Conservation (phyloP, 441 rosid genomes). For the Syzygium syzygioides region DNA sequence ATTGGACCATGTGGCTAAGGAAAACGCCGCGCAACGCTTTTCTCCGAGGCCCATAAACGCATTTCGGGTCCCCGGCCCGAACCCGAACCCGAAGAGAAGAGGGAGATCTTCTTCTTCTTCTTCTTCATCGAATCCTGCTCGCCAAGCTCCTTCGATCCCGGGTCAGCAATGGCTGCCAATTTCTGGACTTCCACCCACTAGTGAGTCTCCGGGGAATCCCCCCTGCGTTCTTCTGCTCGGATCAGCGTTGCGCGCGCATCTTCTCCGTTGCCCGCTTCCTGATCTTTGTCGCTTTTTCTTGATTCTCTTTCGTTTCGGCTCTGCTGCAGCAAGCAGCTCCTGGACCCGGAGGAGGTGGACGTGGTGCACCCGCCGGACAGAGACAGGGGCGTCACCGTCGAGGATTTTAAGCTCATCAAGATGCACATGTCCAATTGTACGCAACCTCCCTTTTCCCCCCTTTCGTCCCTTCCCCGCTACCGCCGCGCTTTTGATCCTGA, state of each 20-base stretch:
- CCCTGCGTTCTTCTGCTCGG: no score
- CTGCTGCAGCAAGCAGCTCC: slow-evolving; percentile 53
- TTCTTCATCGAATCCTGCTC: background rate
- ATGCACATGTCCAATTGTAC: slow-evolving; percentile 73
- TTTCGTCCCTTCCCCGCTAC: background rate
- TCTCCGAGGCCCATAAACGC: background rate
- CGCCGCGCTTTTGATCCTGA: background rate
- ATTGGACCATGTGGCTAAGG: background rate
- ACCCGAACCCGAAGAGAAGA: background rate
- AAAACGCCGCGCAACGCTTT: background rate
- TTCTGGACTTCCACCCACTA: slow-evolving; percentile 84
- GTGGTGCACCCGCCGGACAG: slow-evolving; percentile 56
- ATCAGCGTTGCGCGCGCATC: background rate
- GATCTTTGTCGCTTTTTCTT: background rate
- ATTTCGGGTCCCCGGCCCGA: background rate
- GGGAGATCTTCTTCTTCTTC: background rate
- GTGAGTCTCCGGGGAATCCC: slow-evolving; percentile 19
- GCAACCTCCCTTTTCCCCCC: background rate
- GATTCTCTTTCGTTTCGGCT: background rate
- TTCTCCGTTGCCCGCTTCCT: background rate
- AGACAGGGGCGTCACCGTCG: slow-evolving; percentile 67
- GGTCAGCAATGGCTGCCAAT: slow-evolving; percentile 63
- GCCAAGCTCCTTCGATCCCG: background rate
- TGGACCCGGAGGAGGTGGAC: slow-evolving; percentile 75
- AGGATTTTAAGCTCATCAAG: slow-evolving; percentile 82